Conservation (phyloP, 306 rosid species). For the Castanopsis chinensis region DNA sequence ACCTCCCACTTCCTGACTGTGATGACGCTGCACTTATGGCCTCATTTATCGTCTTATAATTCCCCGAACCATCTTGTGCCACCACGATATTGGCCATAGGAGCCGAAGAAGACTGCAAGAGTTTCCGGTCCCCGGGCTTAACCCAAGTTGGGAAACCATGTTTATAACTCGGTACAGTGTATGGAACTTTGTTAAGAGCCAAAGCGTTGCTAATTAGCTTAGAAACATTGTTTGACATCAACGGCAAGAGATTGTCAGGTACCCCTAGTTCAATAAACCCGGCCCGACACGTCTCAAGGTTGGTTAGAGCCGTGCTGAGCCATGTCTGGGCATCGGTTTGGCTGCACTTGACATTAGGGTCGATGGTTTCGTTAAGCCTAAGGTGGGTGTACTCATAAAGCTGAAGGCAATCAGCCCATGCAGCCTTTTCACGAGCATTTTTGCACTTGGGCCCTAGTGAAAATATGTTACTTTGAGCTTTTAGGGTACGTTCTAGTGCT, state of each 20-base stretch:
- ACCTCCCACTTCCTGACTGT: constrained; percentile 52
- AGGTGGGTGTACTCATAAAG: constrained; percentile 49
- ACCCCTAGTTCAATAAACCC: constrained; percentile 66
- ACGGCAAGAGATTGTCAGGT: constrained; percentile 31
- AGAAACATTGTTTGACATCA: constrained; percentile 58
- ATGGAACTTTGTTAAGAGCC: constrained; percentile 45
- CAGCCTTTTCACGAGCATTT: constrained; percentile 42
- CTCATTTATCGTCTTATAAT: constrained; percentile 44
- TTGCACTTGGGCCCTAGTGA: constrained; percentile 50
- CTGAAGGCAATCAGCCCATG: constrained; percentile 69
- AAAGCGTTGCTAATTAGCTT: constrained; percentile 56
- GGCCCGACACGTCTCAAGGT: constrained; percentile 63
- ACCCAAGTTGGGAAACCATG: constrained; percentile 78
- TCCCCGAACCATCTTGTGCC: constrained; percentile 77
- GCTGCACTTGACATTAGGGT: constrained; percentile 27
- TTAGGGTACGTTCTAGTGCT: constrained; percentile 47
- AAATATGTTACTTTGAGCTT: constrained; percentile 26
- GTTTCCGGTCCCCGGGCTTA: constrained; percentile 61
- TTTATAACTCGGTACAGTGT: constrained; percentile 8
- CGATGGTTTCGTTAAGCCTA: constrained; percentile 44
- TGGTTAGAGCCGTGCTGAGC: constrained; percentile 75
- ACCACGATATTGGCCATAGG: constrained; percentile 57
- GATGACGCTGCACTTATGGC: constrained; percentile 51
- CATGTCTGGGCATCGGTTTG: constrained; percentile 55
- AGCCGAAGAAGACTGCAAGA: constrained; percentile 59